A percentile compares a stretch with the other conserved stretches of the same genome.
These are phyloP conservation scores for Pseudocercospora macadamiae DNA, from an alignment of 2,329 filamentous ascomycete genomes.

Conservation along the genomic window DNA sequence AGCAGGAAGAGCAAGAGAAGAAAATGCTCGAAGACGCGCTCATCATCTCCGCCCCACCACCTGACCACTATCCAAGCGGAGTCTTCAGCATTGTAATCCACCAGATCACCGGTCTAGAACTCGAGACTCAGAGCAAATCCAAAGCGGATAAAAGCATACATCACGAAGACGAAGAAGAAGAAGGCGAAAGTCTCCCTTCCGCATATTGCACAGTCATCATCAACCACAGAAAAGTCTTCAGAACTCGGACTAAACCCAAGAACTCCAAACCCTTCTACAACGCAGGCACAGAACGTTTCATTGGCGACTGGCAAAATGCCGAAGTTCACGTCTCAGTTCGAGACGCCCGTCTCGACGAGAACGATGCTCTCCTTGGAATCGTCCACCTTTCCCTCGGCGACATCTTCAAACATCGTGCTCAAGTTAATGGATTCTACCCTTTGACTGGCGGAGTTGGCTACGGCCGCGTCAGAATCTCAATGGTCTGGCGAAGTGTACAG, in stretches of 20 bases:
- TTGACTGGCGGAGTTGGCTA: slow-evolving; percentile 73
- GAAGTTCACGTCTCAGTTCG: slow-evolving; percentile 70
- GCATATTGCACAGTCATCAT: slow-evolving; percentile 74
- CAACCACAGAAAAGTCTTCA: slow-evolving; percentile 71
- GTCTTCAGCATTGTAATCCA: slow-evolving; percentile 72
- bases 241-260: slow-evolving; percentile 75
- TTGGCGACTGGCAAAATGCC: slow-evolving; percentile 67
- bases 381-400: slow-evolving; percentile 68
- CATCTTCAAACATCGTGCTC: slow-evolving; percentile 64
- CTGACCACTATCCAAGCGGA: slow-evolving; percentile 64
- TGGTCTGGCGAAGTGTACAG: slow-evolving; percentile 73
- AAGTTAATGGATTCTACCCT: slow-evolving; percentile 68
- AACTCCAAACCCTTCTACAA: slow-evolving; percentile 80
- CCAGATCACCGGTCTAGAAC: slow-evolving; percentile 70
- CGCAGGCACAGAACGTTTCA: slow-evolving; percentile 72
- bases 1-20: slow-evolving; percentile 69
- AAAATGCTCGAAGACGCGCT: slow-evolving; percentile 61
- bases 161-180: slow-evolving; percentile 60
- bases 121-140: slow-evolving; percentile 62
- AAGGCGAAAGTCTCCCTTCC: slow-evolving; percentile 66
- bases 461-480: slow-evolving; percentile 68
- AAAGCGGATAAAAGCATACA: slow-evolving; percentile 51
- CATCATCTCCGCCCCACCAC: slow-evolving; percentile 69
- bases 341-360: slow-evolving; percentile 69
- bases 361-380: slow-evolving; percentile 70